Base-by-base conservation (phyloP, 306 rosid genomes). In the Vigna angularis region DNA sequence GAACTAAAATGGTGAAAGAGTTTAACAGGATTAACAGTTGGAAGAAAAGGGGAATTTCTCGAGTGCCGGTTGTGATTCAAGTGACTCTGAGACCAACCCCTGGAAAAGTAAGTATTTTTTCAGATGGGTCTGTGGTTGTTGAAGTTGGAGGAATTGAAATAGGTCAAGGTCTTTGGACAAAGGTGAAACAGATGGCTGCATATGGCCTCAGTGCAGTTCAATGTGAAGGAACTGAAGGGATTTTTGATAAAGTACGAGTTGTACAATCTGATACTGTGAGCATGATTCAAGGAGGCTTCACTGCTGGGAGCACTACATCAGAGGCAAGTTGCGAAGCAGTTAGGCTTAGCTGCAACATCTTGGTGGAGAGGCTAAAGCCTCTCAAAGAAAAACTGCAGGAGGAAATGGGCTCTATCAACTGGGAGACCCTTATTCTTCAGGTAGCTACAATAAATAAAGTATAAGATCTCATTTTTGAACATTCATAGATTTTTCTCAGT, bases 151-250 rank as follows among this genome's bases (percentile, higher is more conserved):
- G 97, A 12, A 88, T 90, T 40, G 97, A 94, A 81, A 63, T 94
- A n/a, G 98, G 98, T 32, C 98, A 94, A 77, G 97, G 98, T 87
- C 90, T 94, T 5, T 94, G 98, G 98, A 94, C 94, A 70, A 94
- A 94, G 88, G 97, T 83, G 20, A 92, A 88, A 79, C 97, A 94
- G 81, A 88, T 87, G 94, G 88, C 83, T 56, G 94, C 96, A 28
- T 94, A 77, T 80, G 86, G 76, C 32, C 94, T 94, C 14, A 57
- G 85, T 71, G 80, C 78, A 48, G 67, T 94, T 68, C 71, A 83
- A 57, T 85, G 91, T 45, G 79, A 85, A 68, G 85, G 81, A 82
- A 79, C 49, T 26, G 79, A 62, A 15, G 82, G 78, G 32, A 79
- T 93, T 30, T 76, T 88, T 85, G 91, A 91, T 36, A 90, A 89